Percentiles rank a stretch among this genome's conserved stretches.
These are phyloP conservation scores for Emergomyces africanus DNA, from an alignment of 2,329 filamentous ascomycete species.

Conservation along the genomic window DNA sequence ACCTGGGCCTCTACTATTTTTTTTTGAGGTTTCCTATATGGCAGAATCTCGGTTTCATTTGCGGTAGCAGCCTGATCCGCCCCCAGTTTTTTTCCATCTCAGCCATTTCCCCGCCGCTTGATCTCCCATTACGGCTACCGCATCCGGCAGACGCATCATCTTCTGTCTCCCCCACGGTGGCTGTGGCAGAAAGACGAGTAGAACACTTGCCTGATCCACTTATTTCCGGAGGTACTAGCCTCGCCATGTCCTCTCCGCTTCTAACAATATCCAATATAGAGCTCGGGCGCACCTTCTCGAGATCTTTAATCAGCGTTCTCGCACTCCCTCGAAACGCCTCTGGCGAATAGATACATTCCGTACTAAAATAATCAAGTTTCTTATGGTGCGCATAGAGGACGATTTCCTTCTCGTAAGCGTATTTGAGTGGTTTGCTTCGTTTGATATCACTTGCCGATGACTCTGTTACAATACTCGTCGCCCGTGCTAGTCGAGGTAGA, in stretches of 20 bases:
- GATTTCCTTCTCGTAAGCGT: conserved; percentile 98
- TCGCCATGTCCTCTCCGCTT: conserved; percentile 93
- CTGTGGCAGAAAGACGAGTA: conserved; percentile 15
- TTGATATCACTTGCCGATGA: conserved; percentile 75
- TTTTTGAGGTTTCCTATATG: conserved; percentile 12
- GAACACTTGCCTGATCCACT: conserved; percentile 23
- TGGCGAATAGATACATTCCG: conserved; percentile 95
- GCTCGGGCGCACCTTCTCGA: conserved; percentile 85
- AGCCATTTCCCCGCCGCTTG: conserved; percentile 64
- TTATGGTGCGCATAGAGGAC: conserved; percentile 96
- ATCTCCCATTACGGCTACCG: conserved; percentile 55
- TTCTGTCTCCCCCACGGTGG: conserved; percentile 39
- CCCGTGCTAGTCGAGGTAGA: conserved; percentile 70
- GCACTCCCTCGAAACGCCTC: conserved; percentile 94
- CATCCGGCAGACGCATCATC: conserved; percentile 53
- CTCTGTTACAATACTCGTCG: conserved; percentile 79
- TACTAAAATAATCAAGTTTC: conserved; percentile 94
- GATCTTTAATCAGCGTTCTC: conserved; percentile 80
- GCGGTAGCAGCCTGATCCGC: conserved; percentile 48
- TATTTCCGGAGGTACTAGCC: conserved; percentile 55
- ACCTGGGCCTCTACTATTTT: conserved; percentile 14
- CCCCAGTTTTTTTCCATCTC: conserved; percentile 64
- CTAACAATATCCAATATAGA: conserved; percentile 90
- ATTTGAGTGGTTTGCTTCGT: conserved; percentile 92
- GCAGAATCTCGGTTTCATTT: conserved; percentile 52